Evolutionary conservation across 2,329 filamentous ascomycete species (phyloP).

Genomic region (Magnaporthiopsis poae): DNA sequence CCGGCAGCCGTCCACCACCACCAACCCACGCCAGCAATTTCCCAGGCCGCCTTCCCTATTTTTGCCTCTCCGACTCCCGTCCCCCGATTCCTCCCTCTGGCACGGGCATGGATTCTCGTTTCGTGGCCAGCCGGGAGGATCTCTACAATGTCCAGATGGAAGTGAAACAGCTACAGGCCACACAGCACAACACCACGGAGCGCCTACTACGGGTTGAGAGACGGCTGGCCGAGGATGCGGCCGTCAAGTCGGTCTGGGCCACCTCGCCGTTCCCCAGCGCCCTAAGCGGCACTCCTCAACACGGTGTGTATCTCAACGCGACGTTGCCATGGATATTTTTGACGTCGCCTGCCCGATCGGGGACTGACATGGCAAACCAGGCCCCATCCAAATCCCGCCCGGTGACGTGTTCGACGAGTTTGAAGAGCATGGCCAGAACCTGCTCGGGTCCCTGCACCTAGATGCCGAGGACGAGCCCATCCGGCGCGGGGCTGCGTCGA

Average conservation of each 20-base stretch:
- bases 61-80: background rate
- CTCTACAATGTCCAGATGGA: conserved; percentile 61
- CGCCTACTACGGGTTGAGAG: conserved; percentile 53
- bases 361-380: conserved; percentile 33
- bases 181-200: conserved; percentile 53
- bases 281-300: conserved; percentile 71
- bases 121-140: conserved; percentile 51
- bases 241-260: conserved; percentile 77
- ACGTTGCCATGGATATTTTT: conserved; percentile 2
- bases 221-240: conserved; percentile 57
- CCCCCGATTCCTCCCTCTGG: conserved; percentile 3
- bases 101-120: conserved; percentile 55
- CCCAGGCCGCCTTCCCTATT: background rate
- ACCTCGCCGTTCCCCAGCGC: conserved; percentile 85
- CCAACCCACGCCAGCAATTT: background rate
- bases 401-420: conserved; percentile 81
- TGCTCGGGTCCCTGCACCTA: conserved; percentile 71
- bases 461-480: conserved; percentile 81
- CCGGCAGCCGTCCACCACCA: background rate
- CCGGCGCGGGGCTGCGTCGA: conserved; percentile 74
- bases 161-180: conserved; percentile 56
- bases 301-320: conserved; percentile 47
- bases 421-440: conserved; percentile 72
- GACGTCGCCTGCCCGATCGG: background rate
- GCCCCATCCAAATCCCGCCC: conserved; percentile 68